These are phyloP conservation scores for Arbutus unedo DNA, from an alignment of 148 eudicot species.

Conservation along the genomic window DNA sequence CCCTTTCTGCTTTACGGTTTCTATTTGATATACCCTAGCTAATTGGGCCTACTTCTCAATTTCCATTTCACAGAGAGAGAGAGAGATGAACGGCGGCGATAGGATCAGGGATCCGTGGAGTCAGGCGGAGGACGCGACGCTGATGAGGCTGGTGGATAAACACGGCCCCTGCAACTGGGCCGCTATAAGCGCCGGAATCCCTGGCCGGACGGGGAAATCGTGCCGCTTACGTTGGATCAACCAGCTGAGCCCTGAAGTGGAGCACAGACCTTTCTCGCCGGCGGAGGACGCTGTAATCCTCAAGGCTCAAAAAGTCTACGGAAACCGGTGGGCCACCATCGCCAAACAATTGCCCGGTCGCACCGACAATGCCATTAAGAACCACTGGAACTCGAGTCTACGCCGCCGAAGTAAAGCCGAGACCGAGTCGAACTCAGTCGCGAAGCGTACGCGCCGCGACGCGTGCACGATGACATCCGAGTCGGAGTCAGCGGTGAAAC, in stretches of 20 bases:
- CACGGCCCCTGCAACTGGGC: conserved; percentile 75
- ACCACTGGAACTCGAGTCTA: conserved; percentile 56
- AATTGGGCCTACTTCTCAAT: not conserved
- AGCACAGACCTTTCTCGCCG: conserved; percentile 52
- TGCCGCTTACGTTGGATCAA: conserved; percentile 76
- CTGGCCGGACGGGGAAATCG: conserved; percentile 68
- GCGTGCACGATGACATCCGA: conserved; percentile 14
- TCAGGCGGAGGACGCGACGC: conserved; percentile 49
- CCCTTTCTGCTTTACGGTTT: not conserved
- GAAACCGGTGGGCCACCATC: conserved; percentile 67
- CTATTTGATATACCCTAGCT: too few species aligned
- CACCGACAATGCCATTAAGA: conserved; percentile 64
- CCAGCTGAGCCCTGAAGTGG: conserved; percentile 59
- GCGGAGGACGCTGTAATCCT: conserved; percentile 48
- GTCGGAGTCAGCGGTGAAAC: conserved; percentile 19
- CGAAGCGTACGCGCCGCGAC: conserved; percentile 7
- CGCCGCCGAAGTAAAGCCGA: conserved; percentile 18
- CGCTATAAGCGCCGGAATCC: conserved; percentile 42
- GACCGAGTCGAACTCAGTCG: conserved; percentile 1
- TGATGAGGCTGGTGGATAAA: conserved; percentile 42
- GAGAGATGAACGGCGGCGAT: conserved; percentile 7
- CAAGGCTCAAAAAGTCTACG: conserved; percentile 41
- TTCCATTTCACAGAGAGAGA: not conserved
- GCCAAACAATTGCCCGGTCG: conserved; percentile 56
- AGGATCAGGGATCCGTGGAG: conserved; percentile 60